Base-by-base conservation (phyloP, 208 protist genomes). In the Spongospora subterranea region DNA sequence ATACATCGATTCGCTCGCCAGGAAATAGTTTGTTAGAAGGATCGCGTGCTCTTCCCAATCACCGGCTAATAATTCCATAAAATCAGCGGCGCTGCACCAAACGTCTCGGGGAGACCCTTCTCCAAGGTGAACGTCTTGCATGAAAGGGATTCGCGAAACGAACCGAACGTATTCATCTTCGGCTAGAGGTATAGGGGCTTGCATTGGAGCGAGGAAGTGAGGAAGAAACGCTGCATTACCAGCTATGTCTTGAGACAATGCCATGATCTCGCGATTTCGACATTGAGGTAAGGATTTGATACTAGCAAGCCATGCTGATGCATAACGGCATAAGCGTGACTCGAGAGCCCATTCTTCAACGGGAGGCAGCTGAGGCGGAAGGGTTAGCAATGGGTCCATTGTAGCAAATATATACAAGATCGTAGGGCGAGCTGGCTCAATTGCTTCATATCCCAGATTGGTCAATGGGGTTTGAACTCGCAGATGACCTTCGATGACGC, bases 381-480 rank as follows among this genome's bases (percentile, higher is more conserved):
- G n/a, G 17, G 71, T 20, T 13, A 82, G 17, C n/a, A 82, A 45
- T n/a, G 71, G 71, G n/a, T 82, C 71, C 71, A 82, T 39, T 35
- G 71, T 82, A 43, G 71, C 71, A 43, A 82, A 82, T 6, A 82
- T 43, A n/a, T 82, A 43, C 71, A 82, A 43, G 6, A 82, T 35
- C 71, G 71, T 82, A 20, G 71, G 71, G 6, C 71, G 6, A 20
- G 71, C 13, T 20, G 71, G 71, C 71, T 45, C 71, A 35, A 82
- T 43, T 20, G 13, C 6, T n/a, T 82, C 71, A 43, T 82, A 82
- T 43, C 40, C 71, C 17, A 82, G 71, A 43, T 43, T 82, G 17
- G 71, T 82, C 13, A 82, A 45, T n/a, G 71, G 71, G 6, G 35
- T 43, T 35, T 82, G 71, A 6, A 82, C 17, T 20, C 40, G 71